Evolutionary conservation across 257 asterid genomes (phyloP).

Genomic region (Solanum habrochaites): DNA sequence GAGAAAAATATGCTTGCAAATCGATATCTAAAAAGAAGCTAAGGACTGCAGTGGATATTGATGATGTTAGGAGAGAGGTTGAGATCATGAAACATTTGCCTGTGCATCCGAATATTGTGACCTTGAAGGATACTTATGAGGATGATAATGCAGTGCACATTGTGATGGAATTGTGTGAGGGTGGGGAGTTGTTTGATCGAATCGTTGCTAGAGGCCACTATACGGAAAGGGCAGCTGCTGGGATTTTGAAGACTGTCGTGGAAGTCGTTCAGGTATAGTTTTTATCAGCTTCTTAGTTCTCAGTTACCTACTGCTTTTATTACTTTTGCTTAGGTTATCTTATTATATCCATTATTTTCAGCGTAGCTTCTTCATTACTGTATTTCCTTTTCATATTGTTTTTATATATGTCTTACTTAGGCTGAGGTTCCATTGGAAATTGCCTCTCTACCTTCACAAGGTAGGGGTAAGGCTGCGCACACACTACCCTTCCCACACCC

Average conservation of each 20-base stretch:
- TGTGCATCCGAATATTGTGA: slow-evolving; percentile 40
- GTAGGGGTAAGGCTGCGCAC: neutral
- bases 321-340: neutral
- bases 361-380: neutral
- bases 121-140: slow-evolving; percentile 40
- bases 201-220: slow-evolving; percentile 52
- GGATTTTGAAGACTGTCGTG: slow-evolving; percentile 43
- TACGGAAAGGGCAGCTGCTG: slow-evolving; percentile 51
- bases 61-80: slow-evolving; percentile 56
- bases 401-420: neutral
- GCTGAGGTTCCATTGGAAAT: neutral
- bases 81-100: slow-evolving; percentile 54
- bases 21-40: slow-evolving; percentile 49
- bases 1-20: slow-evolving; percentile 47
- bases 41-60: slow-evolving; percentile 40
- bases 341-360: neutral
- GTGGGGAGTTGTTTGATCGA: slow-evolving; percentile 49
- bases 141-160: slow-evolving; percentile 50
- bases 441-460: neutral
- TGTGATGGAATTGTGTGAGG: slow-evolving; percentile 54
- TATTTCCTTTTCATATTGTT: neutral
- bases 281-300: neutral
- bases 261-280: slow-evolving; percentile 53
- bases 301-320: neutral
- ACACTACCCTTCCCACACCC: neutral